These are phyloP conservation scores for Lachnellula arida DNA, from an alignment of 2,329 filamentous ascomycete genomes.

Conservation along the genomic window DNA sequence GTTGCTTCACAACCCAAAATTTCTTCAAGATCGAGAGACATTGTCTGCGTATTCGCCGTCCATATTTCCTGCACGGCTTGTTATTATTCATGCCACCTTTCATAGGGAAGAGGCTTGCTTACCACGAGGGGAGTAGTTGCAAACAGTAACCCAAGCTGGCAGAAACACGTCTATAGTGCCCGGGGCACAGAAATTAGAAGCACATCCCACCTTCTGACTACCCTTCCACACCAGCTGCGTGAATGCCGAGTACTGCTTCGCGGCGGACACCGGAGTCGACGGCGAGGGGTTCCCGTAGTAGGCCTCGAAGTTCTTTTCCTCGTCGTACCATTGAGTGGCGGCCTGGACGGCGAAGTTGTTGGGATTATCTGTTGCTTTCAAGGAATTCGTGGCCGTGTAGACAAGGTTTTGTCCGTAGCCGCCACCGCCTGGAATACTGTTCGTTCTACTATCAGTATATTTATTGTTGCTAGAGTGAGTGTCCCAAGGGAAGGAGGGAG, in stretches of 20 bases:
- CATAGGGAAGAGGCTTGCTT: background rate
- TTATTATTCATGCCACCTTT: background rate
- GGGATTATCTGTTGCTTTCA: slow-evolving; percentile 40
- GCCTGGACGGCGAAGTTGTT: slow-evolving; percentile 54
- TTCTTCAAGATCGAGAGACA: background rate
- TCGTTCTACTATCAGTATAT: background rate
- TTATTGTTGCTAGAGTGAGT: background rate
- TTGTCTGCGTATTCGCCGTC: background rate
- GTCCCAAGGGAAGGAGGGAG: slow-evolving; percentile 5
- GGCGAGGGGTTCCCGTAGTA: slow-evolving; percentile 58
- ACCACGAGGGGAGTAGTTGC: slow-evolving; percentile 63
- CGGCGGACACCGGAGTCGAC: slow-evolving; percentile 38
- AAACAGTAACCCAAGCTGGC: slow-evolving; percentile 68
- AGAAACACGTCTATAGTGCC: slow-evolving; percentile 36
- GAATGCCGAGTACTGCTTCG: slow-evolving; percentile 65
- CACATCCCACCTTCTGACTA: slow-evolving; percentile 58
- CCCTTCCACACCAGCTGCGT: slow-evolving; percentile 66
- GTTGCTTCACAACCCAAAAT: background rate
- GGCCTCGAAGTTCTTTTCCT: slow-evolving; percentile 54
- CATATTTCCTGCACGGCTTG: background rate
- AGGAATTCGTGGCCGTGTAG: slow-evolving; percentile 46
- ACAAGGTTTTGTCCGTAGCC: slow-evolving; percentile 90
- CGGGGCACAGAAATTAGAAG: slow-evolving; percentile 47
- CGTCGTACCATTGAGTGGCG: slow-evolving; percentile 81
- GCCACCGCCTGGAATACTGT: slow-evolving; percentile 49